A percentile compares a stretch with the other conserved stretches of the same genome.
Conservation (phyloP, 2,329 filamentous ascomycete genomes). For the Phialemonium atrogriseum region DNA sequence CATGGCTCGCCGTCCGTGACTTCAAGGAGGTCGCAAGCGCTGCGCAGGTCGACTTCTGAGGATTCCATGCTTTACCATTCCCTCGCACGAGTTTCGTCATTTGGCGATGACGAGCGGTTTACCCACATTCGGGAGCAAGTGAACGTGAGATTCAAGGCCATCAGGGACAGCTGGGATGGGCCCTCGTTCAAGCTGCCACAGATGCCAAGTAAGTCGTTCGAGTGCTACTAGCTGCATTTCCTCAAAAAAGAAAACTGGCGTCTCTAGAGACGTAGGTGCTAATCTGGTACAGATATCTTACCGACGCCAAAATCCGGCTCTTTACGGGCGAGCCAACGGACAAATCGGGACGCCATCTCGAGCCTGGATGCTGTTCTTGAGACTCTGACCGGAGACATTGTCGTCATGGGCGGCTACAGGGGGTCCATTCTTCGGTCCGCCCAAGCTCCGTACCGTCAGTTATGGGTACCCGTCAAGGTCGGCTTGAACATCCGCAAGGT, state of each 20-base stretch:
- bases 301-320: slow-evolving; percentile 4
- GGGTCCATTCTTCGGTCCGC: slow-evolving; percentile 84
- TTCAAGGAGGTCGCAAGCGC: slow-evolving; percentile 20
- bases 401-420: slow-evolving; percentile 83
- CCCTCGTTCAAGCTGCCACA: slow-evolving; percentile 67
- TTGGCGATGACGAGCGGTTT: slow-evolving; percentile 78
- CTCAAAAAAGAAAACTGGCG: too few relatives aligned
- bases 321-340: slow-evolving; percentile 12
- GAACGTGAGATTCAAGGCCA: slow-evolving; percentile 82
- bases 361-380: slow-evolving; percentile 51
- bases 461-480: slow-evolving; percentile 92
- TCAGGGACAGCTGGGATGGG: slow-evolving; percentile 76
- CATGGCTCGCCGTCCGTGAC: slow-evolving; percentile 12
- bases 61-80: slow-evolving; percentile 70
- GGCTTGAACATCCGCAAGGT: slow-evolving; percentile 87
- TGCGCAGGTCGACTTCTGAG: slow-evolving; percentile 63
- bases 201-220: slow-evolving; percentile 33
- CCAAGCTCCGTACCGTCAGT: slow-evolving; percentile 71
- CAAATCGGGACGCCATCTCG: slow-evolving; percentile 13
- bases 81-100: slow-evolving; percentile 69
- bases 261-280: too few relatives aligned
- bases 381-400: slow-evolving; percentile 71
- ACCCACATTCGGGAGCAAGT: slow-evolving; percentile 74
- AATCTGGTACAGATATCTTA: too few relatives aligned
- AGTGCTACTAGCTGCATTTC: not conserved